phyloP scores from a whole-genome alignment of 192 early-diverging fungal species.

The Podochytrium sp. region DNA sequence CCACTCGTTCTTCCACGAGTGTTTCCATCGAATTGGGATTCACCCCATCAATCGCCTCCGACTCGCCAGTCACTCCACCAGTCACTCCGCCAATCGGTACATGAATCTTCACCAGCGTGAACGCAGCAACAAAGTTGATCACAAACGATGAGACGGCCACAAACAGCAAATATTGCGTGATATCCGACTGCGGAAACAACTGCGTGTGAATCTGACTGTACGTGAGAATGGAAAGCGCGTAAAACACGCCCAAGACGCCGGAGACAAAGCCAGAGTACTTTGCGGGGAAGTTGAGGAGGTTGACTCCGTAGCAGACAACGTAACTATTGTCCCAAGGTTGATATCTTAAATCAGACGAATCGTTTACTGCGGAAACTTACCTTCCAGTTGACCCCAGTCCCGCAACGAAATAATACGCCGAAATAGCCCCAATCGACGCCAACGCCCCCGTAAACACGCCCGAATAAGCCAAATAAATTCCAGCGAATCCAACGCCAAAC shows the following conservation, averaged over 20 bases:
- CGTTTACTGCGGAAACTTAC: not conserved
- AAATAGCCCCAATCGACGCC: conserved; percentile 16
- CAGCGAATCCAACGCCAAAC: conserved; percentile 14
- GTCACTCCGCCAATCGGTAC: not conserved
- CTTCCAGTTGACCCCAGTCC: conserved; percentile 19
- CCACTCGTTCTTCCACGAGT: no score
- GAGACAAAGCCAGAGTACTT: no score
- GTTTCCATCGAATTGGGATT: no score
- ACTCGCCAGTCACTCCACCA: not conserved
- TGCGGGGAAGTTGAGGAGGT: no score
- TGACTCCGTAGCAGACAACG: no score
- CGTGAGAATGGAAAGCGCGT: conserved; percentile 29
- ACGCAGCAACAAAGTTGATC: conserved; percentile 20
- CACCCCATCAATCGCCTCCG: not conserved
- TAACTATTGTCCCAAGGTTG: no score
- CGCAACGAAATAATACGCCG: conserved; percentile 30
- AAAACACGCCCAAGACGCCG: no score
- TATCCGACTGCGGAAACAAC: not conserved
- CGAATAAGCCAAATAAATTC: conserved; percentile 7
- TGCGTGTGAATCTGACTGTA: conserved; percentile 25
- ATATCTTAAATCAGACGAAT: no score
- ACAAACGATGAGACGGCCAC: conserved; percentile 6
- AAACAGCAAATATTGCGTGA: conserved; percentile 26
- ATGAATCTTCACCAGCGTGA: conserved; percentile 4
- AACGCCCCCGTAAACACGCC: not conserved